These are phyloP conservation scores for Suhomyces vadensis DNA, from an alignment of 805 yeast genomes.

Conservation along the genomic window DNA sequence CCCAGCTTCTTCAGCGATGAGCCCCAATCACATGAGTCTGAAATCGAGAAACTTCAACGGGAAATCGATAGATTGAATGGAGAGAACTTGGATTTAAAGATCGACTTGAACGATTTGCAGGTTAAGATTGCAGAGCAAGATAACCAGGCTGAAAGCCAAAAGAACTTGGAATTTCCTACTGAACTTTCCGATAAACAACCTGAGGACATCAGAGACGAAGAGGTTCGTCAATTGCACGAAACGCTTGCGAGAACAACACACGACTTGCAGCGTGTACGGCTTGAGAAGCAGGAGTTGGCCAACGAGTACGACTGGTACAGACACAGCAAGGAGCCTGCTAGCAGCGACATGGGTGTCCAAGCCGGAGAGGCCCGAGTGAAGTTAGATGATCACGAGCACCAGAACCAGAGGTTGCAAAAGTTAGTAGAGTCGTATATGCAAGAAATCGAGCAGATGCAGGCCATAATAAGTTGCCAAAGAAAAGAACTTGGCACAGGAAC, in stretches of 20 bases:
- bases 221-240: slow-evolving; percentile 3
- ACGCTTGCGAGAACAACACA: slow-evolving; percentile 13
- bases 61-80: slow-evolving; percentile 15
- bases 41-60: slow-evolving; percentile 1
- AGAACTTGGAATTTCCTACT: slow-evolving; percentile 2
- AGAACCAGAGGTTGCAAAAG: neutral
- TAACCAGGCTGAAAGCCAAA: neutral
- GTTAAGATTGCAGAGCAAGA: neutral
- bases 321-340: neutral
- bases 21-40: slow-evolving; percentile 1
- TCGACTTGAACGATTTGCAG: slow-evolving; percentile 14
- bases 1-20: neutral
- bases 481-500: slow-evolving; percentile 10
- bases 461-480: neutral
- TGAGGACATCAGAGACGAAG: neutral
- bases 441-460: neutral
- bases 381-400: neutral
- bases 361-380: neutral
- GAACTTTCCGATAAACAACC: neutral
- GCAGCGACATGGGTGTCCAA: slow-evolving; percentile 2
- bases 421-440: neutral
- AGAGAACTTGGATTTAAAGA: slow-evolving; percentile 19
- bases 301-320: slow-evolving; percentile 6
- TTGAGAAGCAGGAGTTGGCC: slow-evolving; percentile 4
- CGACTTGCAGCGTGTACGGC: slow-evolving; percentile 10